Evolutionary conservation across 2,329 filamentous ascomycete genomes (phyloP), one percentile per base, ranked within the genome.

Genomic region (Fusarium mexicanum): DNA sequence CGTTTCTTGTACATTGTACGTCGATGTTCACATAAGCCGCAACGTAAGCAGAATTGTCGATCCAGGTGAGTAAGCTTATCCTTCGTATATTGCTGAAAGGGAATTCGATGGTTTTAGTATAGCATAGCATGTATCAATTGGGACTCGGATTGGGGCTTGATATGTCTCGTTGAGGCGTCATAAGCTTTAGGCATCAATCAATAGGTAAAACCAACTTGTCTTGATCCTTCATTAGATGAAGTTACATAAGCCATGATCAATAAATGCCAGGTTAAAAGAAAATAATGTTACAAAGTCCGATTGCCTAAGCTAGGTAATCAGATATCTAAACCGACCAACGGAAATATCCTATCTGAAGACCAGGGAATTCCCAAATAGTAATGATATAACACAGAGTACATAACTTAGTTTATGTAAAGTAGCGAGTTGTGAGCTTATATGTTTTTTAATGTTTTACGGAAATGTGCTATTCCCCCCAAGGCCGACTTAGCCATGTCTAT

Each of bases 51-150:
- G 8, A 13, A 18, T 50, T 9, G 11, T 18, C 47, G 47, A 50
- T 33, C 2, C 0, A 9, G 9, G 9, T 2, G 10, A 50, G 29
- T 33, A n/a, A 50, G 22, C 22, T 13, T 51, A 20, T 50, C 5
- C 22, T 18, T 24, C 0, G 1, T 18, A 10, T 24, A 14, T 3
- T 50, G 8, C 29, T 50, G 7, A n/a, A 4, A 48, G 10, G 0
- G 8, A 29, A 20, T n/a, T 12, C 20, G 3, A 17, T 31, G 3
- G 0, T 12, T 29, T n/a, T 31, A 7, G 10, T n/a, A 3, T 17
- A 6, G 22, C 20, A 31, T n/a, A n/a, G 1, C 9, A 48, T 48
- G 6, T 3, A 16, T 22, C 0, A 22, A 7, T 11, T 29, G 26
- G 26, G 5, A 3, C 1, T 29, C 18, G 1, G 13, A 14, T 26